Percentiles rank a stretch among this genome's conserved stretches.
These are phyloP conservation scores for Globisporangium splendens DNA, from an alignment of 352 stramenopile genomes.

Conservation along the genomic window DNA sequence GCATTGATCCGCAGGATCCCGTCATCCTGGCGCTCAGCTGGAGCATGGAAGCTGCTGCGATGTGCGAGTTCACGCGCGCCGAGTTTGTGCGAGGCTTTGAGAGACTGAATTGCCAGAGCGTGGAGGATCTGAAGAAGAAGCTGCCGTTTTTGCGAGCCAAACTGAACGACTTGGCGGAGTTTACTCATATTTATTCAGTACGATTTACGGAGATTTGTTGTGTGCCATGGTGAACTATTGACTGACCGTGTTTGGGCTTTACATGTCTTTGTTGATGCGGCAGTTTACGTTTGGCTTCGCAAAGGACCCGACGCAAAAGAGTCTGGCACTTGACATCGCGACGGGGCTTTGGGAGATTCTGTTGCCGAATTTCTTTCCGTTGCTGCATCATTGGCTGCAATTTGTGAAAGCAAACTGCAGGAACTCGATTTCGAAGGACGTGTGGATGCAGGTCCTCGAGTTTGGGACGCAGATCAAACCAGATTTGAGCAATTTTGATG, in stretches of 20 bases:
- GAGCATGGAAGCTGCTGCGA: slow-evolving; percentile 69
- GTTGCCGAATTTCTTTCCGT: slow-evolving; percentile 57
- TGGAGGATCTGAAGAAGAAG: slow-evolving; percentile 48
- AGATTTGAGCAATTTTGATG: slow-evolving; percentile 83
- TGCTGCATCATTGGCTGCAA: slow-evolving; percentile 62
- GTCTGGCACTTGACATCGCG: slow-evolving; percentile 67
- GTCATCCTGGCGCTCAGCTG: slow-evolving; percentile 80
- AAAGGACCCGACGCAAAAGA: slow-evolving; percentile 84
- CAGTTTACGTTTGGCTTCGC: slow-evolving; percentile 83
- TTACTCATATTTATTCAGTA: slow-evolving; percentile 84
- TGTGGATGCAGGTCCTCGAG: slow-evolving; percentile 85
- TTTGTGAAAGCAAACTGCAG: slow-evolving; percentile 63
- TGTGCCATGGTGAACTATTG: too few relatives aligned
- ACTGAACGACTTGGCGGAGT: slow-evolving; percentile 40
- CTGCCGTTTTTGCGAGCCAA: slow-evolving; percentile 51
- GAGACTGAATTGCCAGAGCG: slow-evolving; percentile 55
- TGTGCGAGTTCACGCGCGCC: slow-evolving; percentile 72
- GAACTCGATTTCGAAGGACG: slow-evolving; percentile 80
- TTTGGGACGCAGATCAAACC: slow-evolving; percentile 70
- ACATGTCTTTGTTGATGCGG: not conserved
- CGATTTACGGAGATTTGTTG: not conserved
- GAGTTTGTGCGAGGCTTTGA: slow-evolving; percentile 76
- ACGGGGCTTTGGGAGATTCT: slow-evolving; percentile 71
- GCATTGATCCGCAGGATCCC: slow-evolving; percentile 71
- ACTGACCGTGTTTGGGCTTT: not conserved